Conservation (phyloP, 2,329 filamentous ascomycete genomes). For the Alternaria sp. region DNA sequence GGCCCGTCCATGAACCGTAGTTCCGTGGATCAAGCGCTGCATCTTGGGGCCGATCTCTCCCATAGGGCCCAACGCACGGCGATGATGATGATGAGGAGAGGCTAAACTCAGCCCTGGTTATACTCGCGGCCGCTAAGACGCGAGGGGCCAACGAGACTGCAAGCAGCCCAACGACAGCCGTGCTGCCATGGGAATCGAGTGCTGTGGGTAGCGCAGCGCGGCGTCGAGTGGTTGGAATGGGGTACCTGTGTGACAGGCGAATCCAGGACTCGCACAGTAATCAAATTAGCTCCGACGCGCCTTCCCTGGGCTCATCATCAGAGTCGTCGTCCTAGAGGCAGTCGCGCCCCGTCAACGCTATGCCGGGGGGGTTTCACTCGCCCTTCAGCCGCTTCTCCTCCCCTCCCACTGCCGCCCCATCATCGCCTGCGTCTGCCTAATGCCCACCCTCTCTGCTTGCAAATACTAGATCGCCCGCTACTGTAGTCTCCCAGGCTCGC, state of each 20-base stretch:
- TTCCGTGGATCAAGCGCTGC: slow-evolving; percentile 25
- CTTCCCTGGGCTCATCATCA: slow-evolving; percentile 16
- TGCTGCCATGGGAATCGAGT: not conserved
- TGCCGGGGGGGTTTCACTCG: slow-evolving; percentile 5
- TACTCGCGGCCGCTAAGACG: slow-evolving; percentile 10
- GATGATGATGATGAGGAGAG: slow-evolving; percentile 1
- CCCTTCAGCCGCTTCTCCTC: slow-evolving; percentile 1
- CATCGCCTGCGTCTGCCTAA: slow-evolving; percentile 12
- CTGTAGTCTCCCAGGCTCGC: not conserved
- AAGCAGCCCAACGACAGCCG: slow-evolving; percentile 1
- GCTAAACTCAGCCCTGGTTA: slow-evolving; percentile 13
- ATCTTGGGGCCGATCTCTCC: slow-evolving; percentile 19
- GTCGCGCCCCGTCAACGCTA: slow-evolving; percentile 17
- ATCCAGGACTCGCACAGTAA: slow-evolving; percentile 26
- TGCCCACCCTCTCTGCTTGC: slow-evolving; percentile 2
- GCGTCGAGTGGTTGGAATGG: not conserved
- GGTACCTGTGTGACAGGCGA: slow-evolving; percentile 31
- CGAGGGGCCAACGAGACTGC: slow-evolving; percentile 1
- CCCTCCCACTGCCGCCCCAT: slow-evolving; percentile 4
- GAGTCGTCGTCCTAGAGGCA: not conserved
- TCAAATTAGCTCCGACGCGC: slow-evolving; percentile 34
- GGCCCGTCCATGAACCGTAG: slow-evolving; percentile 21
- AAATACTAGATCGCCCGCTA: not conserved
- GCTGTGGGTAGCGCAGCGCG: slow-evolving; percentile 1
- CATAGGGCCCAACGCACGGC: slow-evolving; percentile 18